phyloP scores from a whole-genome alignment of 805 yeast species.

The Ascoidea rubescens region DNA sequence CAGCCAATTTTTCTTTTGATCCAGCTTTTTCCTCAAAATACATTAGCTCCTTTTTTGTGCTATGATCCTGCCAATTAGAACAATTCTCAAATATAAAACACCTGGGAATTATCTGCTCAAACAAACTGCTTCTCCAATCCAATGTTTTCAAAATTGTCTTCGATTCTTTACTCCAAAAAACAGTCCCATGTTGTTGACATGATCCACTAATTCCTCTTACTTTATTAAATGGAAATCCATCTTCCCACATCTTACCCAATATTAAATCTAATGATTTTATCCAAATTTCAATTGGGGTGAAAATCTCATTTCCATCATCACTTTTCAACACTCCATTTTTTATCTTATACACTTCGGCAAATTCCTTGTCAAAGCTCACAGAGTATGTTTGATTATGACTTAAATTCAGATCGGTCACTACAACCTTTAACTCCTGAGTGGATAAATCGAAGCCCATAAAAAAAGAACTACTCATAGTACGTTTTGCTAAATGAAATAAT shows the following conservation, averaged over 20 bases:
- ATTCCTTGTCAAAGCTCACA: constrained; percentile 60
- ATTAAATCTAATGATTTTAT: constrained; percentile 65
- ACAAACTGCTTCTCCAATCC: constrained; percentile 18
- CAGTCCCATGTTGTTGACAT: constrained; percentile 88
- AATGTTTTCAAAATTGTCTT: constrained; percentile 25
- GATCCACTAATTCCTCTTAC: constrained; percentile 72
- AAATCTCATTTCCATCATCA: constrained; percentile 42
- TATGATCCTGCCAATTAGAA: constrained; percentile 94
- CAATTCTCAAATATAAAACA: constrained; percentile 54
- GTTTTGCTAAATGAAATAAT: too few relatives aligned
- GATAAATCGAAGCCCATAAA: constrained; percentile 76
- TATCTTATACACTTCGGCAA: constrained; percentile 48
- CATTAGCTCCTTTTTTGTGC: constrained; percentile 57
- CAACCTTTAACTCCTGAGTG: constrained; percentile 76
- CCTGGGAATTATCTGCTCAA: constrained; percentile 29
- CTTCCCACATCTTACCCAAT: constrained; percentile 33
- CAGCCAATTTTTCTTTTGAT: constrained; percentile 35
- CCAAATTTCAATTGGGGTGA: constrained; percentile 86
- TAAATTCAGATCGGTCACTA: constrained; percentile 43
- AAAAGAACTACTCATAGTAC: not conserved
- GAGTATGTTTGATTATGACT: constrained; percentile 40
- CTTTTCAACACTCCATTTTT: constrained; percentile 56
- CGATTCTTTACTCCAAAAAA: constrained; percentile 54
- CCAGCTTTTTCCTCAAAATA: constrained; percentile 50
- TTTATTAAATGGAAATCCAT: constrained; percentile 38